phyloP scores from a whole-genome alignment of 768 basidiomycete genomes.

The Trametopsis cervina region DNA sequence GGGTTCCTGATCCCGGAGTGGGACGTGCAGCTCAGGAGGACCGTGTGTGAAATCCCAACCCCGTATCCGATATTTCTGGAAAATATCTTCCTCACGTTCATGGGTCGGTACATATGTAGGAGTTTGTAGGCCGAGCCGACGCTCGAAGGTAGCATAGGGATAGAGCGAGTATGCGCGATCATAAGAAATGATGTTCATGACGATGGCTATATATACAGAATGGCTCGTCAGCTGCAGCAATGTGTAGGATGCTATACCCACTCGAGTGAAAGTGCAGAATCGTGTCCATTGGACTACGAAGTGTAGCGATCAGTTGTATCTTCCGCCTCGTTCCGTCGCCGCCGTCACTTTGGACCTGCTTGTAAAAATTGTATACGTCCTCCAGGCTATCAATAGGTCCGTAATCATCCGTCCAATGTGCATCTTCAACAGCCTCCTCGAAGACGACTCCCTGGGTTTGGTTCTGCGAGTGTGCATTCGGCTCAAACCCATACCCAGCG shows the following conservation, averaged over 20 bases:
- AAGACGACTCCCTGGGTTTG: conserved; percentile 12
- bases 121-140: conserved; percentile 21
- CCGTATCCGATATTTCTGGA: conserved; percentile 29
- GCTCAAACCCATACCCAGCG: conserved; percentile 26
- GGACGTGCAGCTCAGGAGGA: too few species aligned
- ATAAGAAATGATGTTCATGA: conserved; percentile 39
- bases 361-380: conserved; percentile 29
- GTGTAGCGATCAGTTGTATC: conserved; percentile 35
- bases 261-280: conserved; percentile 44
- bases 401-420: background rate
- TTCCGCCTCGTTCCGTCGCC: conserved; percentile 14
- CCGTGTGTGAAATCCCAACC: conserved; percentile 29
- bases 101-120: conserved; percentile 18
- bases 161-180: conserved; percentile 35
- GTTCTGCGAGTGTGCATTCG: conserved; percentile 18
- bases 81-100: conserved; percentile 9
- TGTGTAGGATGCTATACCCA: conserved; percentile 19
- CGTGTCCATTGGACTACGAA: conserved; percentile 26
- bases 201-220: conserved; percentile 27
- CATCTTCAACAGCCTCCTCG: background rate
- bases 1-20: too few species aligned
- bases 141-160: conserved; percentile 35
- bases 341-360: conserved; percentile 2
- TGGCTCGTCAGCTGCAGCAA: background rate
- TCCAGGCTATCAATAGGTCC: conserved; percentile 17